Evolutionary conservation across 257 asterid genomes (phyloP), one percentile per base, ranked within the genome.

Genomic region (Fraxinus americana): DNA sequence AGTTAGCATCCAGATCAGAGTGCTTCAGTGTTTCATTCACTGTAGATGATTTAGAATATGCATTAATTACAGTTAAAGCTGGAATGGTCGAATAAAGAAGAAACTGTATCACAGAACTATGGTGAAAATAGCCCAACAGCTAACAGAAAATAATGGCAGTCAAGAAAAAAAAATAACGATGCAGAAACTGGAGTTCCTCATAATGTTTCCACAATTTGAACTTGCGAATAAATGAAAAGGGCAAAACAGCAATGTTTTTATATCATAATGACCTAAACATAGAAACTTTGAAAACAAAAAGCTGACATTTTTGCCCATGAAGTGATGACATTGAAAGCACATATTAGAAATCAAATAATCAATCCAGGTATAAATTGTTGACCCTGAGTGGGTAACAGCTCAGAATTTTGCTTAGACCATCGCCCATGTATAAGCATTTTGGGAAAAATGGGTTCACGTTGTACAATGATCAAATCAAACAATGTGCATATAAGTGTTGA

Each of bases 51-150:
- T 7, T n/a, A 17, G 23, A 57, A 74, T 59, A 8, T 25, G 67
- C 67, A 71, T 0, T 35, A 77, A 39, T 39, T 72, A 71, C 38
- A 75, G 35, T 48, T 61, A 45, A 25, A 38, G 67, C 50, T 35
- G 45, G 71, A 25, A 69, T 38, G n/a, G 72, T 76, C 52, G 30
- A 79, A 43, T 38, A 9, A 72, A 48, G 50, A 30, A 73, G 77
- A 71, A 68, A 71, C 50, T 12, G 21, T n/a, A 66, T 21, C 48
- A 3, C 54, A 38, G 43, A 38, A 8, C 41, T 36, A 36, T 36
- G 41, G 41, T 36, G 41, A 36, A 36, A 36, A 36, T 36, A 36
- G 41, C 7, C 7, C 41, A 36, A 9, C 41, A 36, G 41, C 10
- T 36, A 7, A 38, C 43, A 1, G 43, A 7, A 38, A 38, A 38